A percentile compares a stretch with the other conserved stretches of the same genome.
Conservation (phyloP, 495 filamentous ascomycete genomes). For the Penicillium ucsense region DNA sequence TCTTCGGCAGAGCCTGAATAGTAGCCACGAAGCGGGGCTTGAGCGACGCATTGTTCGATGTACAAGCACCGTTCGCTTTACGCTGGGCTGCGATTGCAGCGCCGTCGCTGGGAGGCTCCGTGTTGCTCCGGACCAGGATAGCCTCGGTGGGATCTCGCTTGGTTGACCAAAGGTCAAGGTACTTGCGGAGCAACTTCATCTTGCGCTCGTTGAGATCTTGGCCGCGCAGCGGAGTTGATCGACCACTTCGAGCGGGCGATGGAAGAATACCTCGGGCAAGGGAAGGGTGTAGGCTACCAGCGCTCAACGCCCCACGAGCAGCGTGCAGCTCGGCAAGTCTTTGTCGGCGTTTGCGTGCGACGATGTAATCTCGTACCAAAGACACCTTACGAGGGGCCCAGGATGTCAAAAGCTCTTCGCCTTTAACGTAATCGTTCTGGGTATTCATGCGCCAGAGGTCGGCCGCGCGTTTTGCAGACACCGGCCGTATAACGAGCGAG, state of each 20-base stretch:
- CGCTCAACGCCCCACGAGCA: constrained; percentile 58
- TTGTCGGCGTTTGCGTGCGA: constrained; percentile 55
- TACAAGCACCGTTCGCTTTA: constrained; percentile 16
- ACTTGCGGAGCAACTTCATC: constrained; percentile 54
- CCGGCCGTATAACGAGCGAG: constrained; percentile 72
- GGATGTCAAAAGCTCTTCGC: constrained; percentile 71
- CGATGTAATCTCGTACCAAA: constrained; percentile 73
- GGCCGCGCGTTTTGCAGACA: constrained; percentile 79
- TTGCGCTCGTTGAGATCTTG: constrained; percentile 46
- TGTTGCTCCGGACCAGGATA: constrained; percentile 67
- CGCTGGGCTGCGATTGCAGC: constrained; percentile 29
- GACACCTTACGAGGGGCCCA: constrained; percentile 89
- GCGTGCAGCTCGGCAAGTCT: constrained; percentile 72
- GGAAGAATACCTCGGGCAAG: constrained; percentile 21
- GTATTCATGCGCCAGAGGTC: constrained; percentile 98
- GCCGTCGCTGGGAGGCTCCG: constrained; percentile 61
- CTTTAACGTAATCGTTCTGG: constrained; percentile 85
- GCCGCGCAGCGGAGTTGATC: constrained; percentile 30
- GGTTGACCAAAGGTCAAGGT: constrained; percentile 67
- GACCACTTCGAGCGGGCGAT: constrained; percentile 15
- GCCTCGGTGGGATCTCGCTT: constrained; percentile 63
- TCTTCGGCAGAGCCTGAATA: constrained; percentile 62
- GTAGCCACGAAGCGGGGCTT: constrained; percentile 56
- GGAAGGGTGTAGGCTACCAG: constrained; percentile 26
- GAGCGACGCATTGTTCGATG: constrained; percentile 21